phyloP scores from a whole-genome alignment of 75 land plant species.

The Isoetes taiwanensis region DNA sequence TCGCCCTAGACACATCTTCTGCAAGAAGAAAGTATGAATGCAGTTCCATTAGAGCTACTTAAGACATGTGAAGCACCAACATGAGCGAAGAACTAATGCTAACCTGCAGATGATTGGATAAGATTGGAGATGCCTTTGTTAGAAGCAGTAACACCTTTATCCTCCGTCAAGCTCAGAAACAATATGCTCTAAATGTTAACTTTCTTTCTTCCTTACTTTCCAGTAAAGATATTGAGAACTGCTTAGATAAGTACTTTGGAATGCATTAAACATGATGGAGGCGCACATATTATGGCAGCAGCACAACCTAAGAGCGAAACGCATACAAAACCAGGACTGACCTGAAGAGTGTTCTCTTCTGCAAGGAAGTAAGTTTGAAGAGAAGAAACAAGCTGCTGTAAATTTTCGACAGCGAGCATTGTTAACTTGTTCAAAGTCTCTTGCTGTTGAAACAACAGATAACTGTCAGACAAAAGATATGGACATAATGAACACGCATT shows the following conservation, averaged over 20 bases:
- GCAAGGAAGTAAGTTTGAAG: conserved; percentile 21
- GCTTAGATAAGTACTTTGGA: too few species aligned
- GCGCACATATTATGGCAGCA: too few species aligned
- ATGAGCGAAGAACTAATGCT: too few species aligned
- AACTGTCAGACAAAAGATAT: background rate
- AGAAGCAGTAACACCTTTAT: too few species aligned
- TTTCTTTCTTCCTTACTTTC: too few species aligned
- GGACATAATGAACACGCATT: background rate
- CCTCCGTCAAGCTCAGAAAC: too few species aligned
- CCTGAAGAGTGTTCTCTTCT: conserved; percentile 20
- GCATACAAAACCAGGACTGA: too few species aligned
- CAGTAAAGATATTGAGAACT: too few species aligned
- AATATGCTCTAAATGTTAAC: too few species aligned
- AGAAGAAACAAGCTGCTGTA: conserved; percentile 24
- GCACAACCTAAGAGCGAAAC: too few species aligned
- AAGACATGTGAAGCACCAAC: background rate
- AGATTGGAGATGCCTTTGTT: conserved; percentile 20
- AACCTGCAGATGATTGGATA: conserved; percentile 31
- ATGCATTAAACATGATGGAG: too few species aligned
- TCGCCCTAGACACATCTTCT: conserved; percentile 26
- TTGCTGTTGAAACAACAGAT: conserved; percentile 14
- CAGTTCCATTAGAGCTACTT: background rate
- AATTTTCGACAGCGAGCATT: conserved; percentile 24
- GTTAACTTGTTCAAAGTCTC: conserved; percentile 27
- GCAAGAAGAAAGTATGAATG: background rate